These are phyloP conservation scores for Microdochium trichocladiopsis DNA, from an alignment of 2,329 filamentous ascomycete species.

Conservation along the genomic window DNA sequence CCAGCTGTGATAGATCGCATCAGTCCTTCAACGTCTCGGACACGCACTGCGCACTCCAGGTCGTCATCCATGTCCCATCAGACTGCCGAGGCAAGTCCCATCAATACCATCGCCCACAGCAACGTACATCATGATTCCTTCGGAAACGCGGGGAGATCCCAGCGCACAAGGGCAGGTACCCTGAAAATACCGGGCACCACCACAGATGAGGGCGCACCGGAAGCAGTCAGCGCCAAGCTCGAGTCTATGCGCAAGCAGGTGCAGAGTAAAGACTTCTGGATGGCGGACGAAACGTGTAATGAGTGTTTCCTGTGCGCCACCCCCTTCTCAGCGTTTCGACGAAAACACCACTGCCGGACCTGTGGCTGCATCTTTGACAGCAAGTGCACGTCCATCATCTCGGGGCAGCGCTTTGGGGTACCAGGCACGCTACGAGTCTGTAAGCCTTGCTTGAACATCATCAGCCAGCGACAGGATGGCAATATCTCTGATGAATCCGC, in stretches of 20 bases:
- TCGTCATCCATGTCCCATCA: constrained; percentile 53
- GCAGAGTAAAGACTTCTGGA: constrained; percentile 95
- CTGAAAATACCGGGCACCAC: constrained; percentile 50
- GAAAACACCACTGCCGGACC: constrained; percentile 92
- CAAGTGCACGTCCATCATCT: constrained; percentile 88
- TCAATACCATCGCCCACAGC: constrained; percentile 52
- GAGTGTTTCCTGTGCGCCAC: constrained; percentile 92
- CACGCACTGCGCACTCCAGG: constrained; percentile 39
- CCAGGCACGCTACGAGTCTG: constrained; percentile 80
- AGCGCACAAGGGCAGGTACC: constrained; percentile 36
- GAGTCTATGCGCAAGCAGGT: constrained; percentile 79
- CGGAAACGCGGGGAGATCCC: constrained; percentile 34
- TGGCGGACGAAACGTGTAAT: constrained; percentile 97
- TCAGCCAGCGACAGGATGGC: constrained; percentile 82
- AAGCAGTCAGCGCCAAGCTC: constrained; percentile 52
- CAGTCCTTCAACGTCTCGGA: constrained; percentile 29
- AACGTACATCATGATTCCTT: constrained; percentile 52
- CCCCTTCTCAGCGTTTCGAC: constrained; percentile 84
- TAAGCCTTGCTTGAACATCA: constrained; percentile 85
- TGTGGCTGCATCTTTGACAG: constrained; percentile 99
- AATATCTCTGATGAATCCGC: constrained; percentile 83
- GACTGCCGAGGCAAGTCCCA: constrained; percentile 47
- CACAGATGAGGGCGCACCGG: constrained; percentile 47
- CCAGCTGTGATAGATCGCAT: constrained; percentile 51
- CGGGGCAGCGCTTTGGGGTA: constrained; percentile 82